These are phyloP conservation scores for Zychaea mexicana DNA, from an alignment of 371 early-diverging fungal species.

Conservation along the genomic window DNA sequence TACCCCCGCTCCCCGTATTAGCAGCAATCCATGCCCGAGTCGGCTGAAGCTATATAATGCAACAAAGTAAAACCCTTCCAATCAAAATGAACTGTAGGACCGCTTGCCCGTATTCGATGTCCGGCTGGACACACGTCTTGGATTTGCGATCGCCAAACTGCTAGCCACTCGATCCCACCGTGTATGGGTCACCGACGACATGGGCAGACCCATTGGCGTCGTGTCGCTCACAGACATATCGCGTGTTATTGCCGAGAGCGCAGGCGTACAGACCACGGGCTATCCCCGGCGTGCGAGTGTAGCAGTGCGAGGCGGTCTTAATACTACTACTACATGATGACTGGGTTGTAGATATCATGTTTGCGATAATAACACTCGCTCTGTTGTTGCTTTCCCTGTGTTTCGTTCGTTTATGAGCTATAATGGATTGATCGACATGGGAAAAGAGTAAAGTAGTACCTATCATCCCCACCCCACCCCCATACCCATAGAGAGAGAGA, in stretches of 20 bases:
- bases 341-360: too few relatives aligned
- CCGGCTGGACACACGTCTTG: conserved; percentile 65
- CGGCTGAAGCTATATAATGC: background rate
- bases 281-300: conserved; percentile 11
- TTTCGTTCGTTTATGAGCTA: too few relatives aligned
- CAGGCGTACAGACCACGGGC: conserved; percentile 1
- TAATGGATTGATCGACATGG: background rate
- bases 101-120: conserved; percentile 82
- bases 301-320: background rate
- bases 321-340: too few relatives aligned
- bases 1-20: too few relatives aligned
- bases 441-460: background rate
- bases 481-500: background rate
- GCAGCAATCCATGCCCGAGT: too few relatives aligned
- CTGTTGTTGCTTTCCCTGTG: too few relatives aligned
- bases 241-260: conserved; percentile 43
- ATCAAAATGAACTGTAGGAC: conserved; percentile 51
- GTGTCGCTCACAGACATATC: conserved; percentile 78
- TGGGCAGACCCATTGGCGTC: conserved; percentile 59
- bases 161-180: conserved; percentile 83
- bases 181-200: conserved; percentile 76
- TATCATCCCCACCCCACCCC: background rate
- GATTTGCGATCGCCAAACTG: conserved; percentile 73
- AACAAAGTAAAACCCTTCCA: background rate
- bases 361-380: background rate